Evolutionary conservation across 164 flowering plant species (phyloP).

Genomic region (Nelumbo lutea): DNA sequence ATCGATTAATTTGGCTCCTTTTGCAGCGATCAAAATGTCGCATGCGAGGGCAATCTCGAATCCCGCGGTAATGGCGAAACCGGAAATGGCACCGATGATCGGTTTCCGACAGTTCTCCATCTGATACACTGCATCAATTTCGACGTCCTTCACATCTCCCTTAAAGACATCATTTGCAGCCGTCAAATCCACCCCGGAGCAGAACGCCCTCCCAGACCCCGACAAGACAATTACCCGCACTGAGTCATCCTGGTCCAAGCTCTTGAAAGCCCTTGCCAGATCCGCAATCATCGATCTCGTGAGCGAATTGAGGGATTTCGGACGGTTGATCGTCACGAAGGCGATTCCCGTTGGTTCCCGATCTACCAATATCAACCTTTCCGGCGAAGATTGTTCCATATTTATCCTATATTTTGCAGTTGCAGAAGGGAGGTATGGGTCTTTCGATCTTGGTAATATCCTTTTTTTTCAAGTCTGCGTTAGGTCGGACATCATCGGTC

Average conservation of each 20-base stretch:
- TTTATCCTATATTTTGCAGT: background rate
- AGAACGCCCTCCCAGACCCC: conserved; percentile 81
- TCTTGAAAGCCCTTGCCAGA: conserved; percentile 59
- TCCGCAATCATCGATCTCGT: conserved; percentile 64
- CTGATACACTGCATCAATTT: conserved; percentile 66
- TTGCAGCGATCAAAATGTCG: conserved; percentile 69
- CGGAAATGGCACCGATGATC: conserved; percentile 74
- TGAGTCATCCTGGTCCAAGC: conserved; percentile 51
- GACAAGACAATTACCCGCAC: conserved; percentile 61
- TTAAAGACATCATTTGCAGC: conserved; percentile 91
- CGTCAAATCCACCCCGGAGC: conserved; percentile 87
- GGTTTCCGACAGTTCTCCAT: conserved; percentile 86
- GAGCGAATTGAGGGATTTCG: conserved; percentile 70
- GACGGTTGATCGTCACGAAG: conserved; percentile 73
- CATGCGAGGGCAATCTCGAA: conserved; percentile 90
- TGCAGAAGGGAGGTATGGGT: background rate
- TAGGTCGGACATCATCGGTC: too few species aligned
- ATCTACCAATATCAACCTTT: conserved; percentile 48
- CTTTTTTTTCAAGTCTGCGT: too few species aligned
- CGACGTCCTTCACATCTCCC: conserved; percentile 77
- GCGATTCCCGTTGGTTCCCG: conserved; percentile 55
- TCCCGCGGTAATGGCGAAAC: conserved; percentile 93
- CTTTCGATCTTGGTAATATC: too few species aligned
- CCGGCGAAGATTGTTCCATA: conserved; percentile 26
- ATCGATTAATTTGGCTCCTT: conserved; percentile 76